Evolutionary conservation across 2,329 filamentous ascomycete genomes (phyloP).

Genomic region (Xylaria sp.): DNA sequence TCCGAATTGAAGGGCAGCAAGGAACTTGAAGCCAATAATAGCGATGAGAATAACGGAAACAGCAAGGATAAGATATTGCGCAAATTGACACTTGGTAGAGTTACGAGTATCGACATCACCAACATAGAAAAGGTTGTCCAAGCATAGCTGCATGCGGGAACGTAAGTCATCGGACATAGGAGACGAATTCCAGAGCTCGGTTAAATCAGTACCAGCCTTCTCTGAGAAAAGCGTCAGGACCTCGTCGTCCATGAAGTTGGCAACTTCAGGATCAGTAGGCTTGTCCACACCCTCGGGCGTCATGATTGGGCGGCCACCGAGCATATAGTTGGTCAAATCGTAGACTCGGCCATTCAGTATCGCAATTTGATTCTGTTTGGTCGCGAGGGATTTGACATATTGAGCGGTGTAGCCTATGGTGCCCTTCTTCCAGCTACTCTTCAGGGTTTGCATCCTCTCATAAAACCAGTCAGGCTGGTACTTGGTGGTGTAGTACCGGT

Average conservation of each 20-base stretch:
- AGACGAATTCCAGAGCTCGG: constrained; percentile 80
- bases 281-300: constrained; percentile 58
- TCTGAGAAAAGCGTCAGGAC: constrained; percentile 80
- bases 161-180: constrained; percentile 62
- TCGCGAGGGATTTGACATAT: constrained; percentile 74
- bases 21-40: constrained; percentile 94
- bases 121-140: constrained; percentile 94
- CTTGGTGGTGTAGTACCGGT: constrained; percentile 83
- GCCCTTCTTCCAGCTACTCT: constrained; percentile 82
- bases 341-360: constrained; percentile 83
- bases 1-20: constrained; percentile 93
- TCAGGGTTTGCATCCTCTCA: constrained; percentile 82
- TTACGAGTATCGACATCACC: constrained; percentile 91
- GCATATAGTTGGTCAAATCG: constrained; percentile 83
- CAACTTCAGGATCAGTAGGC: constrained; percentile 55
- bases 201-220: constrained; percentile 78
- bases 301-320: constrained; percentile 72
- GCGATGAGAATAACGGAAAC: constrained; percentile 80
- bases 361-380: constrained; percentile 69
- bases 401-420: constrained; percentile 80
- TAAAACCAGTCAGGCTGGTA: constrained; percentile 89
- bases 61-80: constrained; percentile 85
- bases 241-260: constrained; percentile 79
- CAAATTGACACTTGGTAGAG: constrained; percentile 83
- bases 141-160: constrained; percentile 75